phyloP scores from a whole-genome alignment of 495 filamentous ascomycete genomes.

The Stereocaulon alpinum region DNA sequence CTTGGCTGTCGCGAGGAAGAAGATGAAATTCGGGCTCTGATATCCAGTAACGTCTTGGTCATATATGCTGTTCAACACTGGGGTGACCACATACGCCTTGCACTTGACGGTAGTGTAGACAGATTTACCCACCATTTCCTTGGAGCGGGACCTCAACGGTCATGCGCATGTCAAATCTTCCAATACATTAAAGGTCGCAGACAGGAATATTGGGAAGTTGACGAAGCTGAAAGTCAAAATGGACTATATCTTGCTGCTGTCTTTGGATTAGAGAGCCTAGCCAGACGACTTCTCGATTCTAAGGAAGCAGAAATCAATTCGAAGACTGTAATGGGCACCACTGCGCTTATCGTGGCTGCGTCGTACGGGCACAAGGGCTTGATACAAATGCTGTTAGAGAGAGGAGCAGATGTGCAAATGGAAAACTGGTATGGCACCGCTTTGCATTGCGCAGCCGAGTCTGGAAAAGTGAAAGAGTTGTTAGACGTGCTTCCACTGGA shows the following conservation, averaged over 20 bases:
- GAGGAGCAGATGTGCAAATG: neutral
- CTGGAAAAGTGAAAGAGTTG: neutral
- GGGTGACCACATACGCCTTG: neutral
- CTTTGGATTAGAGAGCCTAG: conserved; percentile 4
- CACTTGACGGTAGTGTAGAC: neutral
- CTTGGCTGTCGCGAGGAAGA: neutral
- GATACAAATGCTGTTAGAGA: neutral
- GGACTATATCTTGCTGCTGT: conserved; percentile 1
- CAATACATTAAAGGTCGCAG: neutral
- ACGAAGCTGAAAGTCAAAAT: neutral
- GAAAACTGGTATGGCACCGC: conserved; percentile 1
- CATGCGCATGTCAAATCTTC: conserved; percentile 8
- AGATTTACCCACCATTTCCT: neutral
- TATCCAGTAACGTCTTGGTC: neutral
- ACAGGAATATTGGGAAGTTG: conserved; percentile 4
- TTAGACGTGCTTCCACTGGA: neutral
- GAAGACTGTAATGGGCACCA: conserved; percentile 5
- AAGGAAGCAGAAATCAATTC: neutral
- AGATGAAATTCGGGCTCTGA: neutral
- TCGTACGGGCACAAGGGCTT: neutral
- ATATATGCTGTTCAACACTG: conserved; percentile 5
- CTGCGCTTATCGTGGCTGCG: conserved; percentile 6
- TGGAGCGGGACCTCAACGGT: neutral
- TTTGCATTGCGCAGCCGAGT: neutral
- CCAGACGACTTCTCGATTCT: neutral